These are phyloP conservation scores for Fonsecaea multimorphosa DNA, from an alignment of 2,329 filamentous ascomycete species.

Conservation along the genomic window DNA sequence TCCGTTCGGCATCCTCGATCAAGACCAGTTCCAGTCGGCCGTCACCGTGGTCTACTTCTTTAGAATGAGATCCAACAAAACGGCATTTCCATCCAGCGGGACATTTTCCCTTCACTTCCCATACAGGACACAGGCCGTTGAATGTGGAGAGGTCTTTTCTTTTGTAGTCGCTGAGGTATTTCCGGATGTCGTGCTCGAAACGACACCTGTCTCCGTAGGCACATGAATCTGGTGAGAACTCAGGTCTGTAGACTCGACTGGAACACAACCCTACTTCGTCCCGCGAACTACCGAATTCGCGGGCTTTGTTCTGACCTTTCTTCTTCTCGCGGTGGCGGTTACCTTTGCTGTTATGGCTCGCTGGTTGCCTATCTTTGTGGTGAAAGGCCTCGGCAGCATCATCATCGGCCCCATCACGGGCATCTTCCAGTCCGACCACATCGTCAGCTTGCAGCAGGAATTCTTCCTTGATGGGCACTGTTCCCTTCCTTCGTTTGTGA, in stretches of 20 bases:
- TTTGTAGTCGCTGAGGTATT: conserved; percentile 82
- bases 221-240: conserved; percentile 81
- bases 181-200: conserved; percentile 80
- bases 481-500: conserved; percentile 57
- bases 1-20: conserved; percentile 56
- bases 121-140: conserved; percentile 80
- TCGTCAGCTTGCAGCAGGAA: conserved; percentile 50
- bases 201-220: conserved; percentile 80
- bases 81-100: conserved; percentile 92
- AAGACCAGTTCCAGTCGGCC: conserved; percentile 83
- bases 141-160: conserved; percentile 79
- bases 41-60: conserved; percentile 77
- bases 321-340: conserved; percentile 68
- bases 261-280: conserved; percentile 81
- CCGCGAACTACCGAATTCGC: conserved; percentile 78
- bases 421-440: conserved; percentile 40
- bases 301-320: conserved; percentile 80
- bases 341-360: conserved; percentile 45
- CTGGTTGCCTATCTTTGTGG: conserved; percentile 49
- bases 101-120: conserved; percentile 76
- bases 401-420: conserved; percentile 54
- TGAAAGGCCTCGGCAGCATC: conserved; percentile 66
- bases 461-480: conserved; percentile 76
- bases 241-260: conserved; percentile 71
- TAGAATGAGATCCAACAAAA: conserved; percentile 84